Percentiles rank a stretch among this genome's conserved stretches.
These are phyloP conservation scores for Exophiala bonariae DNA, from an alignment of 2,329 filamentous ascomycete species.

Conservation along the genomic window DNA sequence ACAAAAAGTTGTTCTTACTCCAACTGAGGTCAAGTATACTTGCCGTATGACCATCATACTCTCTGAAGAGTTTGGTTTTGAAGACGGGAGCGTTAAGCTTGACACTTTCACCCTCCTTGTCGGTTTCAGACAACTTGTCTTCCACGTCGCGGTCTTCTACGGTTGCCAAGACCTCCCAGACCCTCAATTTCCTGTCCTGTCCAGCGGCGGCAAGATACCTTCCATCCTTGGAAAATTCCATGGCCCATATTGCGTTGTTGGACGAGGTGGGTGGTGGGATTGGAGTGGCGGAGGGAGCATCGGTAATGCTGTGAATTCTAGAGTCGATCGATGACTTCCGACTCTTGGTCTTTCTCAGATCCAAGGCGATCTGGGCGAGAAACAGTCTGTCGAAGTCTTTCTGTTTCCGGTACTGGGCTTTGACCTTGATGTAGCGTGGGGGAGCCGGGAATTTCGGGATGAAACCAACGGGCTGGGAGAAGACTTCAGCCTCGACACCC, in stretches of 20 bases:
- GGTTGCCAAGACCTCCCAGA: constrained; percentile 86
- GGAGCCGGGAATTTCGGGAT: constrained; percentile 86
- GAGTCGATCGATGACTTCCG: constrained; percentile 32
- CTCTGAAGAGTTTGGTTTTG: constrained; percentile 70
- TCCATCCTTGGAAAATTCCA: constrained; percentile 90
- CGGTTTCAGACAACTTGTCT: constrained; percentile 67
- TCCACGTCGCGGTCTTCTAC: constrained; percentile 74
- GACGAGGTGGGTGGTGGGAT: constrained; percentile 31
- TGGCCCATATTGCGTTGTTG: constrained; percentile 79
- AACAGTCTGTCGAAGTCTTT: constrained; percentile 86
- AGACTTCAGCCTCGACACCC: constrained; percentile 79
- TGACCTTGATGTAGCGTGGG: constrained; percentile 85
- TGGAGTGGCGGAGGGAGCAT: constrained; percentile 25
- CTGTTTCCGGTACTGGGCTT: constrained; percentile 74
- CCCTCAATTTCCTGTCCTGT: constrained; percentile 78
- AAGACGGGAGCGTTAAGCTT: constrained; percentile 90
- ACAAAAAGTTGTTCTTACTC: constrained; percentile 96
- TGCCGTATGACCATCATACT: constrained; percentile 80
- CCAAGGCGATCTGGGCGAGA: constrained; percentile 82
- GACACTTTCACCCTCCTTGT: constrained; percentile 51
- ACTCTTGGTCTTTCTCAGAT: constrained; percentile 47
- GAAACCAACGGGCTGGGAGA: constrained; percentile 77
- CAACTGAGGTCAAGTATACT: constrained; percentile 91
- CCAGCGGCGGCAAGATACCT: constrained; percentile 89
- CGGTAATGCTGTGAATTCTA: constrained; percentile 26